Base-by-base conservation (phyloP, 257 asterid species). In the Jacaranda mimosifolia region DNA sequence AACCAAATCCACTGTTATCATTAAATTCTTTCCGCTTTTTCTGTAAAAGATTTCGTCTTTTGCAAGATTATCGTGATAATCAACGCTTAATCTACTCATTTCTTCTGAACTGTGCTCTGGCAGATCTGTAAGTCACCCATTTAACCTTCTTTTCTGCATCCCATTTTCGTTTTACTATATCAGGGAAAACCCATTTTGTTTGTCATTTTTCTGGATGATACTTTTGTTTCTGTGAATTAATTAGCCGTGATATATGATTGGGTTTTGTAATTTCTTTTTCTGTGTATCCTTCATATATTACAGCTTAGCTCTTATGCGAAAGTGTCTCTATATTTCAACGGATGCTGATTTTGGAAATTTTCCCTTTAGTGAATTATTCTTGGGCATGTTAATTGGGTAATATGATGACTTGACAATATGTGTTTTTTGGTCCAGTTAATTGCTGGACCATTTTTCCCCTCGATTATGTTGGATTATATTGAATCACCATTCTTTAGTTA, bases 81-180 rank as follows among this genome's bases (percentile, higher is more conserved):
- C 15, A 4, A 21, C 40, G 42, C n/a, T 59, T 68, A 39, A 55
- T 66, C 18, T 26, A 9, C 66, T 55, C 52, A 4, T 72, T 40
- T 72, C 48, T 18, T 40, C 36, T 7, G 21, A 65, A 53, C 72
- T 59, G 11, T 72, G 70, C 70, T 72, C 38, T 15, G 14, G 57
- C 71, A 65, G 82, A 77, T 77, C 77, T 52, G 77, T 63, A 63
- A 62, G 77, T 42, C 39, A 14, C 56, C 53, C 71, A 6, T 68
- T 77, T 68, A 38, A 15, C 56, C 52, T 70, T 32, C 6, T 40
- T 18, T 32, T 59, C 32, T 18, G 5, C 17, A 18, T 17, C 45
- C 39, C 19, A 15, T 74, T 74, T 14, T 42, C 9, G 9, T 42
- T 42, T 42, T 42, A 42, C 9, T 42, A 5, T 42, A 9, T 9